Evolutionary conservation across 1,284 basidiomycete species (phyloP).

Genomic region (Apiotrichum brassicae): DNA sequence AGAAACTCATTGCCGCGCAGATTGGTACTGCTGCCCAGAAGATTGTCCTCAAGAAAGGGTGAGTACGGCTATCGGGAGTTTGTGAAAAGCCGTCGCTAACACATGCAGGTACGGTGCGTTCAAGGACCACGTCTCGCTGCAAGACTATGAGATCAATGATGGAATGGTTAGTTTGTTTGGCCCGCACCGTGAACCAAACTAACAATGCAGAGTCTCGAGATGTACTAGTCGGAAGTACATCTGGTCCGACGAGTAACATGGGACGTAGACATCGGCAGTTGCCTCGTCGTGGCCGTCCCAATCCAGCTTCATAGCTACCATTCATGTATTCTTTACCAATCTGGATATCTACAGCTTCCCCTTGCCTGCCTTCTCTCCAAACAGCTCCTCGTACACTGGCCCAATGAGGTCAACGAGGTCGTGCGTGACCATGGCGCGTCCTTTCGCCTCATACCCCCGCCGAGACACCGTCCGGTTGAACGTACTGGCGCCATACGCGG

Average conservation of each 20-base stretch:
- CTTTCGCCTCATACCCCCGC: conserved; percentile 65
- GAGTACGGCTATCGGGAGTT: conserved; percentile 33
- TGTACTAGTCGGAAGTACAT: conserved; percentile 57
- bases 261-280: too few species aligned
- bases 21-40: conserved; percentile 79
- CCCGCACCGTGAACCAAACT: conserved; percentile 12
- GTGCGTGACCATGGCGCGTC: conserved; percentile 78
- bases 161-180: conserved; percentile 56
- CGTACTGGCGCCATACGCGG: conserved; percentile 80
- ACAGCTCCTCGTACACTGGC: conserved; percentile 64
- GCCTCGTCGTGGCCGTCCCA: too few species aligned
- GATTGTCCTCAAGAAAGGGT: conserved; percentile 97
- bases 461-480: conserved; percentile 78
- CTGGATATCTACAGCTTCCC: conserved; percentile 14
- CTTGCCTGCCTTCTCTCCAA: conserved; percentile 47
- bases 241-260: too few species aligned
- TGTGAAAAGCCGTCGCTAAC: neutral
- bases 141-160: conserved; percentile 91
- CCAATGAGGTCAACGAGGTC: conserved; percentile 78
- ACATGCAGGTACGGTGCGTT: conserved; percentile 74
- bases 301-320: neutral
- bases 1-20: conserved; percentile 93
- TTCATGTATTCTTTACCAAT: conserved; percentile 1
- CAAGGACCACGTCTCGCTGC: conserved; percentile 89
- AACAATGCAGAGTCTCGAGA: conserved; percentile 64